These are phyloP conservation scores for Phytophthora rubi DNA, from an alignment of 352 stramenopile genomes.

Conservation along the genomic window DNA sequence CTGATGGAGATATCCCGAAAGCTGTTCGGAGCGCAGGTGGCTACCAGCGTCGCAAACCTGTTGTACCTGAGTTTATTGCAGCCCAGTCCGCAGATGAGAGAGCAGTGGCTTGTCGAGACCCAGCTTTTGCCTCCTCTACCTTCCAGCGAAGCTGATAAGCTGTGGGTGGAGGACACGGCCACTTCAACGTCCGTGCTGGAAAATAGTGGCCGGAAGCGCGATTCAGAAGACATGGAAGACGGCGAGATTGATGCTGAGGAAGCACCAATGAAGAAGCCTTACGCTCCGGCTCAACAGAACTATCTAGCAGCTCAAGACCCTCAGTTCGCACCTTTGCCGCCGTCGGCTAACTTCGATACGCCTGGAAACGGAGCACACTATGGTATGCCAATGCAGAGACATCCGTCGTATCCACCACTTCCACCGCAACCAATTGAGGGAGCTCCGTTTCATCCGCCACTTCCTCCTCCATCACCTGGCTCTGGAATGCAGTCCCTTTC, in stretches of 20 bases:
- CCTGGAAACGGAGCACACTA: slow-evolving; percentile 13
- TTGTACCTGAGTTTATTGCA: slow-evolving; percentile 80
- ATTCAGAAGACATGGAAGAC: slow-evolving; percentile 48
- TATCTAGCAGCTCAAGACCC: slow-evolving; percentile 13
- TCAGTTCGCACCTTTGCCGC: slow-evolving; percentile 16
- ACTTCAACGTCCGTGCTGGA: slow-evolving; percentile 4
- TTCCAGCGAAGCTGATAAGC: slow-evolving; percentile 24
- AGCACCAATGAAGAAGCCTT: slow-evolving; percentile 22
- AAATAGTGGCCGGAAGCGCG: slow-evolving; percentile 20
- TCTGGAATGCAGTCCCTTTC: slow-evolving; percentile 25
- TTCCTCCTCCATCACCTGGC: slow-evolving; percentile 14
- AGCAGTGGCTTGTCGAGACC: slow-evolving; percentile 69
- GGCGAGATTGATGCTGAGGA: slow-evolving; percentile 54
- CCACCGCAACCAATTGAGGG: slow-evolving; percentile 10
- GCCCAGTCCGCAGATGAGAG: slow-evolving; percentile 27
- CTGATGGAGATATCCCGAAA: slow-evolving; percentile 67
- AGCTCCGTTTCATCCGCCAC: slow-evolving; percentile 19
- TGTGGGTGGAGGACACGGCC: slow-evolving; percentile 39
- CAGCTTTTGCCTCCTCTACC: slow-evolving; percentile 64
- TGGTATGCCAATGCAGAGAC: slow-evolving; percentile 22
- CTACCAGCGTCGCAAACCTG: slow-evolving; percentile 67
- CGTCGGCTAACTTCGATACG: slow-evolving; percentile 13
- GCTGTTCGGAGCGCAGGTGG: slow-evolving; percentile 53
- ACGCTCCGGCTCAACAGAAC: slow-evolving; percentile 21
- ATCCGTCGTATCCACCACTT: slow-evolving; percentile 16